phyloP scores from a whole-genome alignment of 2,329 filamentous ascomycete species.

The Xylaria sp. region DNA sequence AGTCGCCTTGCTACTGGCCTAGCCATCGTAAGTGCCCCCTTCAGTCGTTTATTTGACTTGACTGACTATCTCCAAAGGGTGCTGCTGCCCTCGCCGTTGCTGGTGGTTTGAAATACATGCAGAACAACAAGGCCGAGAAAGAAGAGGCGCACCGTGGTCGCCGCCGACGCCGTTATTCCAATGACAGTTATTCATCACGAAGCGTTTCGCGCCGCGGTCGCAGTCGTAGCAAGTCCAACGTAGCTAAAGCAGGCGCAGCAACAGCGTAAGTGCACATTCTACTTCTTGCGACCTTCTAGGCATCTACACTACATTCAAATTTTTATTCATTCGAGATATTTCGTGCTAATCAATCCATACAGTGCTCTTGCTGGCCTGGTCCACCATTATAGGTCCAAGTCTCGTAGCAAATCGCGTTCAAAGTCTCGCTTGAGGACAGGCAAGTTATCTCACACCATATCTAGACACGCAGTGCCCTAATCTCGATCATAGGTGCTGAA shows the following conservation, averaged over 20 bases:
- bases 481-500: constrained; percentile 50
- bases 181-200: constrained; percentile 53
- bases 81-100: constrained; percentile 68
- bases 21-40: constrained; percentile 55
- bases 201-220: constrained; percentile 52
- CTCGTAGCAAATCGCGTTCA: constrained; percentile 47
- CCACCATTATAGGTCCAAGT: constrained; percentile 62
- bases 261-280: constrained; percentile 48
- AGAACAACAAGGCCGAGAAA: constrained; percentile 64
- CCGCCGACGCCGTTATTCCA: constrained; percentile 54
- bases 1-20: constrained; percentile 64
- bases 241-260: constrained; percentile 63
- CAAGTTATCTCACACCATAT: constrained; percentile 18
- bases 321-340: neutral
- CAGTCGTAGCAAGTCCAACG: constrained; percentile 46
- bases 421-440: constrained; percentile 53
- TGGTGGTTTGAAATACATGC: constrained; percentile 68
- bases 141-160: constrained; percentile 64
- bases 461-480: constrained; percentile 20
- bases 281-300: neutral
- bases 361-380: constrained; percentile 63
- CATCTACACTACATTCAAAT: neutral
- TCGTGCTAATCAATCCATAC: constrained; percentile 22
- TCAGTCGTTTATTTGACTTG: neutral
- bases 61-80: constrained; percentile 34